These are phyloP conservation scores for Zygosaccharomyces bailii DNA, from an alignment of 805 yeast genomes.

Conservation along the genomic window DNA sequence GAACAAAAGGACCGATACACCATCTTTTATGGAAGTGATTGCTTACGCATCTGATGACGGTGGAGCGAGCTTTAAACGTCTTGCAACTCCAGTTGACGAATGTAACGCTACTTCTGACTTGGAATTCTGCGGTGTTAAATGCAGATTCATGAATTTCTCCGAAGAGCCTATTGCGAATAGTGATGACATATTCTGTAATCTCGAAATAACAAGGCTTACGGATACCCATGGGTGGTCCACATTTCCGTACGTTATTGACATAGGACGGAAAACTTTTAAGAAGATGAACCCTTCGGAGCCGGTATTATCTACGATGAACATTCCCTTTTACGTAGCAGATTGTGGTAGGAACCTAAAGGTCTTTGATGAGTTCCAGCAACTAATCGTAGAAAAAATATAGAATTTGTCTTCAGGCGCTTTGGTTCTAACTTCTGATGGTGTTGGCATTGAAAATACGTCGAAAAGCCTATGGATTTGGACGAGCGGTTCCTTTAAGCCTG, in stretches of 20 bases:
- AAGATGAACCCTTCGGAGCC: neutral
- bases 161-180: neutral
- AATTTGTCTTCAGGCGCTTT: slow-evolving; percentile 24
- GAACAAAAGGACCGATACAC: neutral
- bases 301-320: neutral
- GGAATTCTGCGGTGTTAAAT: neutral
- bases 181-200: slow-evolving; percentile 1
- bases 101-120: neutral
- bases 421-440: slow-evolving; percentile 28
- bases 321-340: slow-evolving; percentile 39
- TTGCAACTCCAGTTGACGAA: neutral
- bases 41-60: slow-evolving; percentile 2
- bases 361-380: slow-evolving; percentile 32
- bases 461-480: slow-evolving; percentile 42
- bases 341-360: slow-evolving; percentile 46
- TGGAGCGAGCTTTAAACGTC: slow-evolving; percentile 1
- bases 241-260: neutral
- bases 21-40: neutral
- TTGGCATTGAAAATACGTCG: slow-evolving; percentile 26
- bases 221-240: slow-evolving; percentile 1
- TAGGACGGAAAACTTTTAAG: neutral
- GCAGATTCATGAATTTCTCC: neutral
- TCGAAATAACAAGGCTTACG: neutral
- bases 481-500: slow-evolving; percentile 43
- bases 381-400: slow-evolving; percentile 21